A percentile compares a stretch with the other conserved stretches of the same genome.
phyloP scores from a whole-genome alignment of 2,329 filamentous ascomycete genomes.

The Sclerotinia subarctica region DNA sequence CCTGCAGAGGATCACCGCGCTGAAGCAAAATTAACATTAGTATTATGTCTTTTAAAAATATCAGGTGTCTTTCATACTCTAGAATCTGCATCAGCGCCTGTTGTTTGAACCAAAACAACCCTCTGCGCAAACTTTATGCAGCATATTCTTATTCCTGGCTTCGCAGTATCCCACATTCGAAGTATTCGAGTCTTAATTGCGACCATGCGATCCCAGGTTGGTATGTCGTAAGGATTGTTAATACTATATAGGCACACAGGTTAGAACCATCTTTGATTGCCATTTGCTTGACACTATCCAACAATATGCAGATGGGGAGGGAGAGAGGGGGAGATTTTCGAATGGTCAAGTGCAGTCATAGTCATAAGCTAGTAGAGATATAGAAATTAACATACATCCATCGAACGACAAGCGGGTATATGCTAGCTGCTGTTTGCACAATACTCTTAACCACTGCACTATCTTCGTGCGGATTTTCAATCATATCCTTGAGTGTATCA shows the following conservation, averaged over 20 bases:
- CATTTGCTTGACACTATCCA: slow-evolving; percentile 7
- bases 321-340: too few species aligned
- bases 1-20: slow-evolving; percentile 73
- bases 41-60: slow-evolving; percentile 2
- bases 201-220: slow-evolving; percentile 83
- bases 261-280: slow-evolving; percentile 30
- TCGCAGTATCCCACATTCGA: slow-evolving; percentile 78
- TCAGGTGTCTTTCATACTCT: slow-evolving; percentile 57
- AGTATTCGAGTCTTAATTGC: slow-evolving; percentile 87
- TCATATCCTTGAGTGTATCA: slow-evolving; percentile 67
- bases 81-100: slow-evolving; percentile 75
- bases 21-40: slow-evolving; percentile 38
- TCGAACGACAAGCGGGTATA: slow-evolving; percentile 87
- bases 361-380: slow-evolving; percentile 26
- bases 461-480: slow-evolving; percentile 74
- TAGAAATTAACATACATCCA: slow-evolving; percentile 74
- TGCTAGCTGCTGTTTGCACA: slow-evolving; percentile 84
- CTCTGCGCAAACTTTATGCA: slow-evolving; percentile 97
- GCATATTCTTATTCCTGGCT: slow-evolving; percentile 77
- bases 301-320: neutral
- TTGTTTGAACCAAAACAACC: slow-evolving; percentile 87
- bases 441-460: slow-evolving; percentile 76
- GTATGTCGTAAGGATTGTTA: slow-evolving; percentile 75
- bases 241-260: slow-evolving; percentile 56
- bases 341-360: slow-evolving; percentile 17